Conservation (phyloP, 805 yeast species). For the Ogataea minuta region DNA sequence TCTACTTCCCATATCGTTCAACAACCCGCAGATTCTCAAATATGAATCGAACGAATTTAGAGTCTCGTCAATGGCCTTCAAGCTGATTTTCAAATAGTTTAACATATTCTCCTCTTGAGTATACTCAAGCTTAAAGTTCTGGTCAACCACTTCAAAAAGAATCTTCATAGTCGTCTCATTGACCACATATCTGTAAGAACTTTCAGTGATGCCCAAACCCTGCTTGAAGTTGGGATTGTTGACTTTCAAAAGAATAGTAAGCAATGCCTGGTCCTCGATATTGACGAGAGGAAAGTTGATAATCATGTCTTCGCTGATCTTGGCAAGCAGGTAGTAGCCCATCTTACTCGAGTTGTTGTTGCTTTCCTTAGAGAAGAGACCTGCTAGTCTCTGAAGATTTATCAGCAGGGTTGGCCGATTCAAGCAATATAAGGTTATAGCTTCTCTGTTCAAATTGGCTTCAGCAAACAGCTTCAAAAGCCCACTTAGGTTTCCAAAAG, state of each 20-base stretch:
- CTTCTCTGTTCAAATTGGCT: conserved; percentile 22
- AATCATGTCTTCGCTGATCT: conserved; percentile 15
- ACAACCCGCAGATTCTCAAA: conserved; percentile 19
- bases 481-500: conserved; percentile 1
- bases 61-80: conserved; percentile 21
- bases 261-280: conserved; percentile 12
- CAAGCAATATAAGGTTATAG: conserved; percentile 13
- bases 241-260: conserved; percentile 18
- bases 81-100: conserved; percentile 20
- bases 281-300: conserved; percentile 15
- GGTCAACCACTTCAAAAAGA: conserved; percentile 34
- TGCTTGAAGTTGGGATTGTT: conserved; percentile 20
- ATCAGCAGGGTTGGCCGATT: conserved; percentile 20
- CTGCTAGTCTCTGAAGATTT: conserved; percentile 20
- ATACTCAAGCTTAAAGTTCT: conserved; percentile 29
- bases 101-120: conserved; percentile 22
- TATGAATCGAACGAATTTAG: conserved; percentile 22
- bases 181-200: conserved; percentile 12
- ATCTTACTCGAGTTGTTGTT: conserved; percentile 25
- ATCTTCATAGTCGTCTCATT: conserved; percentile 23
- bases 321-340: conserved; percentile 24
- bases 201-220: conserved; percentile 23
- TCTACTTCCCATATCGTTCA: conserved; percentile 35
- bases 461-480: conserved; percentile 8
- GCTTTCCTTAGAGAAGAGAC: conserved; percentile 13